Base-by-base conservation (phyloP, 805 yeast species). In the Starmerella geochares region DNA sequence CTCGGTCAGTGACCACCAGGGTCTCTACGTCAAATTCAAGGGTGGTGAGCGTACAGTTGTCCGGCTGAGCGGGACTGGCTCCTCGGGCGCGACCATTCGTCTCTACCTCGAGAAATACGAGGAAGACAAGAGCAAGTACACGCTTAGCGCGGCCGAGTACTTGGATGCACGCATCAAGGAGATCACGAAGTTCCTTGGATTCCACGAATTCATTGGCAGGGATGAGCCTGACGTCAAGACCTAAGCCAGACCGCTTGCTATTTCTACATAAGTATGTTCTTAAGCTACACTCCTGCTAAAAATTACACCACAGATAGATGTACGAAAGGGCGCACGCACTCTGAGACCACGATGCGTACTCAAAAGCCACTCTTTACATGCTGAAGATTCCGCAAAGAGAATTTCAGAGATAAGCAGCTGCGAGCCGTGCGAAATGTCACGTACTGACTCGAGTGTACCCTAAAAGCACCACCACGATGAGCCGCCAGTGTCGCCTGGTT, bases 71-170 rank as follows among this genome's bases (percentile, higher is more conserved):
- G 98, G 98, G 50, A 90, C 98, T 2, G 98, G 98, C 14, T 87
- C 96, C 1, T 81, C 95, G 1, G 98, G 98, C 44, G 97, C 98
- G 19, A 90, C 98, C 5, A 87, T 92, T 53, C 79, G 98, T 67
- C 73, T 90, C 58, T 90, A 90, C 69, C 70, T 90, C 63, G 97
- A 90, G 68, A 82, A 81, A 67, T 86, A 83, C 70, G 78, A 84
- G 23, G 59, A 66, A 42, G 92, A 86, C 62, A 16, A 38, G 23
- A 54, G 76, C 17, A 73, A 73, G 36, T 77, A 74, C 61, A 61
- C 60, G 6, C 55, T 66, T 56, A 66, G 71, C 42, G 90, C 87
- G 11, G 83, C 83, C 58, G 80, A 79, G 42, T 90, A 71, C 67
- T 74, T 90, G 62, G 71, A 71, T 47, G 66, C 72, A 4, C 86